These are phyloP conservation scores for Lizanozyma gosingica DNA, from an alignment of 1,139 yeast species.

Conservation along the genomic window DNA sequence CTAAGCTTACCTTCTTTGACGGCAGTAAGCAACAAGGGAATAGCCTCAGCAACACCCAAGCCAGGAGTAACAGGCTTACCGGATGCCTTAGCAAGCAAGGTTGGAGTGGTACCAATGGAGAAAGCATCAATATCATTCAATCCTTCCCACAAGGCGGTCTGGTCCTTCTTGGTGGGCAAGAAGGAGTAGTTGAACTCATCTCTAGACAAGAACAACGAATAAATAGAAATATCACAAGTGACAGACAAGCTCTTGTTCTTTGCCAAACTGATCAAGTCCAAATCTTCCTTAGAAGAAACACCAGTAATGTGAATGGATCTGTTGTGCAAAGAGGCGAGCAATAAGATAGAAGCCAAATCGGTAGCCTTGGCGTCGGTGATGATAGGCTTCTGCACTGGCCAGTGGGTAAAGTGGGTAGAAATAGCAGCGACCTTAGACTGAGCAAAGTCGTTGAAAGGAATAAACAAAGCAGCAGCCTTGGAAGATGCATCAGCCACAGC, in stretches of 20 bases:
- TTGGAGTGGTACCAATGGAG: slow-evolving; percentile 77
- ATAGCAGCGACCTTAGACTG: slow-evolving; percentile 65
- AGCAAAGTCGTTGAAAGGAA: slow-evolving; percentile 71
- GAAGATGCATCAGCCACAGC: slow-evolving; percentile 56
- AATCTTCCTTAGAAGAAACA: slow-evolving; percentile 73
- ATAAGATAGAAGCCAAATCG: slow-evolving; percentile 81
- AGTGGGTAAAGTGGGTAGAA: slow-evolving; percentile 68
- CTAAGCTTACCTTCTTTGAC: slow-evolving; percentile 68
- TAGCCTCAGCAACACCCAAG: slow-evolving; percentile 67
- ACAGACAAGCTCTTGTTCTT: slow-evolving; percentile 75
- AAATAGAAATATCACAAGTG: slow-evolving; percentile 85
- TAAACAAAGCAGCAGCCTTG: slow-evolving; percentile 68
- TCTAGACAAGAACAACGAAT: slow-evolving; percentile 67
- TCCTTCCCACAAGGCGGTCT: slow-evolving; percentile 73
- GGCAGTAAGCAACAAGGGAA: slow-evolving; percentile 78
- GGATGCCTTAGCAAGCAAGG: slow-evolving; percentile 56
- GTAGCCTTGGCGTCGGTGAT: slow-evolving; percentile 90
- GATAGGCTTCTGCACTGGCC: slow-evolving; percentile 83
- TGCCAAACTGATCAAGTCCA: slow-evolving; percentile 77
- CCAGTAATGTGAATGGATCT: slow-evolving; percentile 86
- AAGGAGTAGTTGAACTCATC: slow-evolving; percentile 59
- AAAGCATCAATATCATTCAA: slow-evolving; percentile 73
- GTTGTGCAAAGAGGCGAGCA: slow-evolving; percentile 82
- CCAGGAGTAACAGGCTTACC: slow-evolving; percentile 59
- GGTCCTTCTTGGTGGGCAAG: slow-evolving; percentile 77